Percentiles rank a stretch among this genome's conserved stretches.
phyloP scores from a whole-genome alignment of 305 asterid species.

The Fraxinus floribunda region DNA sequence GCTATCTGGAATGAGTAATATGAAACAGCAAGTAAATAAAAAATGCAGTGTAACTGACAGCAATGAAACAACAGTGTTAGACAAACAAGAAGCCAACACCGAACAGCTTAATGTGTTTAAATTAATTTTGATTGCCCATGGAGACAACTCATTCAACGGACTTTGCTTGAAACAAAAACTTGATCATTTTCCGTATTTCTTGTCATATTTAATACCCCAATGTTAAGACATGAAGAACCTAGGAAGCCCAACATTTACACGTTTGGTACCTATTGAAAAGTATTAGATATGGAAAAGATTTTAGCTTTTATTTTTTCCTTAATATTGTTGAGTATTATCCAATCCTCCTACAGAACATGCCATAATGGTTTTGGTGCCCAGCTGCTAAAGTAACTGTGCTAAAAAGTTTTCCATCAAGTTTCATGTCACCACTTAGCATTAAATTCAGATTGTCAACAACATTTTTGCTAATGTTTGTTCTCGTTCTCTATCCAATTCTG shows the following conservation, averaged over 20 bases:
- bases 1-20: constrained; percentile 22
- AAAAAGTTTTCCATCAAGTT: neutral
- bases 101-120: neutral
- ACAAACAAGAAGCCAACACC: neutral
- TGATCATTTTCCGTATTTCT: neutral
- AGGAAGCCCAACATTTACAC: neutral
- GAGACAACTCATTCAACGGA: neutral
- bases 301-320: neutral
- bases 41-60: neutral
- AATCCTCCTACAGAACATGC: neutral
- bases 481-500: neutral
- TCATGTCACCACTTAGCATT: neutral
- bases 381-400: neutral
- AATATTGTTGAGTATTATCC: neutral
- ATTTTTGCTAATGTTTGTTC: neutral
- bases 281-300: neutral
- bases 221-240: neutral
- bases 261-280: neutral
- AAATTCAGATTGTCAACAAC: neutral
- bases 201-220: neutral
- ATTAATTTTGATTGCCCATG: neutral
- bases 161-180: neutral
- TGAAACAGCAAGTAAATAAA: neutral
- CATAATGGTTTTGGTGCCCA: neutral
- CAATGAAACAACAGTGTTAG: neutral